phyloP scores from a whole-genome alignment of 768 basidiomycete species.

The Phaffia australis region DNA sequence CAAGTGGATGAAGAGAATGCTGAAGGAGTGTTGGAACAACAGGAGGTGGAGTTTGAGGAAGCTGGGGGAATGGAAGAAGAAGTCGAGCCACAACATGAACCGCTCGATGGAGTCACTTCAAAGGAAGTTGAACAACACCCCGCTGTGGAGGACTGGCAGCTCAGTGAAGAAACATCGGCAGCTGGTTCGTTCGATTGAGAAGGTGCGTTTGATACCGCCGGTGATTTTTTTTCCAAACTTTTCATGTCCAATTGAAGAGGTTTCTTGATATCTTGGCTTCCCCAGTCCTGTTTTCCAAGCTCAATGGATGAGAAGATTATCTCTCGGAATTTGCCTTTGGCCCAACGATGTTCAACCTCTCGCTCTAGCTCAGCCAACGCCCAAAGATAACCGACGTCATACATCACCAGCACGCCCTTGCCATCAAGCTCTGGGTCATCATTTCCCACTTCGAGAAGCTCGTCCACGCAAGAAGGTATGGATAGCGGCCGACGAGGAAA shows the following conservation, averaged over 20 bases:
- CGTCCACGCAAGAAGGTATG: constrained; percentile 4
- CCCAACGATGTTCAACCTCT: not conserved
- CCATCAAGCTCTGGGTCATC: constrained; percentile 1
- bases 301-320: constrained; percentile 20
- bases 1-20: not conserved
- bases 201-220: not conserved
- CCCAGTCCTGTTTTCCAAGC: constrained; percentile 8
- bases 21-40: not conserved
- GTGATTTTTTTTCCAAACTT: not conserved
- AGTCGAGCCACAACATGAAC: not conserved
- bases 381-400: constrained; percentile 70
- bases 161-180: not conserved
- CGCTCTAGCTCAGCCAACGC: constrained; percentile 24
- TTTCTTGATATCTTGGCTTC: too few relatives aligned
- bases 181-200: not conserved
- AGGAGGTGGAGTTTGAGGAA: not conserved
- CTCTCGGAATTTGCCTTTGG: constrained; percentile 20
- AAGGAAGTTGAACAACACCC: not conserved
- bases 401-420: constrained; percentile 49
- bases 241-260: not conserved
- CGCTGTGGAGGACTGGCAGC: not conserved
- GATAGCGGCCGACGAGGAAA: constrained; percentile 56
- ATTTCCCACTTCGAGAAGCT: constrained; percentile 5
- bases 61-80: not conserved
- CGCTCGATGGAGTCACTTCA: not conserved